These are phyloP conservation scores for Cordia subcordata DNA, from an alignment of 257 asterid genomes.

Conservation along the genomic window DNA sequence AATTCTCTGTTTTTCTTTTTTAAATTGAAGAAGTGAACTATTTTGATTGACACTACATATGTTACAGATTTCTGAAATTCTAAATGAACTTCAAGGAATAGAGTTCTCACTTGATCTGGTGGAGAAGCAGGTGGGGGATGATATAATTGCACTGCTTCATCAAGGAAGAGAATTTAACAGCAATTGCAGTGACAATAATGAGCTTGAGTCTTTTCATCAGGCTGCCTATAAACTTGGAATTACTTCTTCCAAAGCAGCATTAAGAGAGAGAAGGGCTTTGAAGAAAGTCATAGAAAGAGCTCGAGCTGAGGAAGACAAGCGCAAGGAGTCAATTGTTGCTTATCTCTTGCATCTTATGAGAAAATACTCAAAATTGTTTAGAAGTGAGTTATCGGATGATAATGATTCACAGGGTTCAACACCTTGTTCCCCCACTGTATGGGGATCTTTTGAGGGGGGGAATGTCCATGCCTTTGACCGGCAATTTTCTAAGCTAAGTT, in stretches of 20 bases:
- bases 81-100: slow-evolving; percentile 58
- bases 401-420: slow-evolving; percentile 95
- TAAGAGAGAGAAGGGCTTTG: slow-evolving; percentile 89
- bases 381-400: slow-evolving; percentile 88
- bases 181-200: slow-evolving; percentile 52
- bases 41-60: neutral
- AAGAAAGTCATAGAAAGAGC: slow-evolving; percentile 91
- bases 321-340: slow-evolving; percentile 90
- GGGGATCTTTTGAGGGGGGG: slow-evolving; percentile 55
- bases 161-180: slow-evolving; percentile 75
- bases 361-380: slow-evolving; percentile 82
- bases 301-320: slow-evolving; percentile 79
- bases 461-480: slow-evolving; percentile 56
- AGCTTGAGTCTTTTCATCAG: slow-evolving; percentile 90
- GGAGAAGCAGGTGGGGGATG: slow-evolving; percentile 89
- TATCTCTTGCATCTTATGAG: slow-evolving; percentile 81
- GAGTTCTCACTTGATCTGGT: slow-evolving; percentile 73
- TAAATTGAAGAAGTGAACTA: too few species aligned
- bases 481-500: slow-evolving; percentile 61
- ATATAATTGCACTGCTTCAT: slow-evolving; percentile 80
- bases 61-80: slow-evolving; percentile 71
- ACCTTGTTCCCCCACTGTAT: slow-evolving; percentile 94
- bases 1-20: too few species aligned
- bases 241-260: slow-evolving; percentile 91
- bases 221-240: slow-evolving; percentile 83